Conservation (phyloP, 2,329 filamentous ascomycete genomes). For the Aspergillus spinulosporus region DNA sequence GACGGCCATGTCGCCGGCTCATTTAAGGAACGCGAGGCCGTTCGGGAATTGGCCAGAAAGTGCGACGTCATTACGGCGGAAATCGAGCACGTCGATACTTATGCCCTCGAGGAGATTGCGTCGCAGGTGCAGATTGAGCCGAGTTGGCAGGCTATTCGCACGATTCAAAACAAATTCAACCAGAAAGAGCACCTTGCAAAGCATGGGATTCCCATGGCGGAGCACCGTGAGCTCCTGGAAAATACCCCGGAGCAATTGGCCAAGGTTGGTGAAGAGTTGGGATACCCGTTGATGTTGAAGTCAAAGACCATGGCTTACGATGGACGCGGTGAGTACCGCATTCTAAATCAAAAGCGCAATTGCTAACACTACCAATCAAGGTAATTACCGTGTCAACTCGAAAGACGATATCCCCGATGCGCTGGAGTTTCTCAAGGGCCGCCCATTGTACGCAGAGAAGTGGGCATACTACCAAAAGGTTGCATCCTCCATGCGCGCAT, state of each 20-base stretch:
- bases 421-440: conserved; percentile 64
- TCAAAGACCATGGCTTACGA: conserved; percentile 88
- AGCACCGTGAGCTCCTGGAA: conserved; percentile 66
- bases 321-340: conserved; percentile 65
- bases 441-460: conserved; percentile 83
- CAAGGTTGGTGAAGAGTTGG: conserved; percentile 64
- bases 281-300: conserved; percentile 91
- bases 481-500: not conserved
- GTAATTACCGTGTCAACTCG: conserved; percentile 66
- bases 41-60: conserved; percentile 72
- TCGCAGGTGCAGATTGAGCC: conserved; percentile 71
- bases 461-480: conserved; percentile 77
- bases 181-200: conserved; percentile 79
- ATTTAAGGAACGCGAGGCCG: conserved; percentile 78
- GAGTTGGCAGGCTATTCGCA: conserved; percentile 79
- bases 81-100: conserved; percentile 93
- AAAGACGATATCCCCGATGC: conserved; percentile 65
- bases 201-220: conserved; percentile 69
- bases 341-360: not conserved
- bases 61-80: conserved; percentile 88
- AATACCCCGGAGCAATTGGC: conserved; percentile 62
- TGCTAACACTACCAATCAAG: conserved; percentile 33
- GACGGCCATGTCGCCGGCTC: conserved; percentile 76
- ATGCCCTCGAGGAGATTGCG: conserved; percentile 79
- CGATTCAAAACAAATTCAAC: conserved; percentile 89